Evolutionary conservation across 148 eudicot genomes (phyloP).

Genomic region (Nyssa sinensis): DNA sequence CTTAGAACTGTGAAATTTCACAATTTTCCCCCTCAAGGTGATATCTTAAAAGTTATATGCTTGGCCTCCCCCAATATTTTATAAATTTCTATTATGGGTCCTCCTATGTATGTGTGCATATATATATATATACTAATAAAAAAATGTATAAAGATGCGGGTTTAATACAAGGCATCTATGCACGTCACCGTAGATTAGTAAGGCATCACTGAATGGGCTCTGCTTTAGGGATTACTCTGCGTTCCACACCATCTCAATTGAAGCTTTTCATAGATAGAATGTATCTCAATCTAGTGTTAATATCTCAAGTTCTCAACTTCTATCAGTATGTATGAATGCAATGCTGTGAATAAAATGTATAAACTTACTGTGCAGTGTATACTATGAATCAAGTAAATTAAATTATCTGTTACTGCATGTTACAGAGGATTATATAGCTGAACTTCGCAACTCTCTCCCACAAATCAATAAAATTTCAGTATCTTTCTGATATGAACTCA

Average conservation of each 20-base stretch:
- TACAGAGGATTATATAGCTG: too few relatives aligned
- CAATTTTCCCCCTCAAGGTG: too few relatives aligned
- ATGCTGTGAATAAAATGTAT: neutral
- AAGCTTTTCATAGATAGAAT: neutral
- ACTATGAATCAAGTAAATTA: neutral
- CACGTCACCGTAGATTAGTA: neutral
- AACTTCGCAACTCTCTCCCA: too few relatives aligned
- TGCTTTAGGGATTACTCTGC: neutral
- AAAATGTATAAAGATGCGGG: too few relatives aligned
- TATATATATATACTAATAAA: too few relatives aligned
- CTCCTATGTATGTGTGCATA: too few relatives aligned
- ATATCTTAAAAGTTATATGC: too few relatives aligned
- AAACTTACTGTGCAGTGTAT: neutral
- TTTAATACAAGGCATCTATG: neutral
- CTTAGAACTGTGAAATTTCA: too few relatives aligned
- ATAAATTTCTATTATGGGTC: too few relatives aligned
- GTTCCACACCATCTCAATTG: neutral
- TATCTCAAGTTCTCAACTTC: neutral
- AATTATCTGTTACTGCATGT: neutral
- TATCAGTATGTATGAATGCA: too few relatives aligned
- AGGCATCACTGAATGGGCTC: neutral
- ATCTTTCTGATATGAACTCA: neutral
- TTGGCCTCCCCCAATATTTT: too few relatives aligned
- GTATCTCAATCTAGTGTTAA: neutral
- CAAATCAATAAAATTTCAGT: neutral